Evolutionary conservation across 352 stramenopile species (phyloP), one percentile per base, ranked within the genome.

Genomic region (Aphanomyces cochlioides): DNA sequence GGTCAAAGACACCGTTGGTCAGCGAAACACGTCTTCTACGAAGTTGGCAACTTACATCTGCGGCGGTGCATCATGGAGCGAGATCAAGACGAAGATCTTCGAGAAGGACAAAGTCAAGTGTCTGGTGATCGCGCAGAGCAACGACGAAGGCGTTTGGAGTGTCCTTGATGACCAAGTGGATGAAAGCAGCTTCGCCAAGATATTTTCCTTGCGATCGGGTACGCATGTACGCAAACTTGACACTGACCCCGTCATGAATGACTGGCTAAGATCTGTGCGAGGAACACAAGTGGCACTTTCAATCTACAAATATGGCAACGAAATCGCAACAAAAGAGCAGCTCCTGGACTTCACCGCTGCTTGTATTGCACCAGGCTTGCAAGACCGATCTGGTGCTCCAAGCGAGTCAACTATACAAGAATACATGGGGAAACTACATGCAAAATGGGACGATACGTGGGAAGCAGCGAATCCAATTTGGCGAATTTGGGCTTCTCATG

Each of bases 381-480:
- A 53, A 53, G 45, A 53, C n/a, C n/a, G 45, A n/a, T 53, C 45
- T 53, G 45, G 45, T n/a, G 45, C 45, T n/a, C 45, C 1, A 15
- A 53, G n/a, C n/a, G 45, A 53, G n/a, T 15, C 45, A 15, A 53
- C n/a, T 19, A 53, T 53, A 15, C 45, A 53, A 53, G 45, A 15
- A 19, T 53, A 2, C 45, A 53, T 53, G n/a, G 13, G 13, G 13
- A 53, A 53, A 19, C n/a, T 2, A 19, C n/a, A 53, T 53, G 45
- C 45, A 15, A 53, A 53, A 19, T 53, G 45, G 45, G 45, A 53
- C 45, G n/a, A 53, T 19, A 53, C 45, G n/a, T 53, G 45, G 45
- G 45, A 53, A 53, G 45, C 13, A n/a, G 45, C 13, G 45, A 15
- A 53, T 53, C 45, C 1, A 15, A 53, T 53, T 53, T 53, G 45